A percentile compares a stretch with the other conserved stretches of the same genome.
phyloP scores from a whole-genome alignment of 371 early-diverging fungal species.

The Conidiobolus incongruus region DNA sequence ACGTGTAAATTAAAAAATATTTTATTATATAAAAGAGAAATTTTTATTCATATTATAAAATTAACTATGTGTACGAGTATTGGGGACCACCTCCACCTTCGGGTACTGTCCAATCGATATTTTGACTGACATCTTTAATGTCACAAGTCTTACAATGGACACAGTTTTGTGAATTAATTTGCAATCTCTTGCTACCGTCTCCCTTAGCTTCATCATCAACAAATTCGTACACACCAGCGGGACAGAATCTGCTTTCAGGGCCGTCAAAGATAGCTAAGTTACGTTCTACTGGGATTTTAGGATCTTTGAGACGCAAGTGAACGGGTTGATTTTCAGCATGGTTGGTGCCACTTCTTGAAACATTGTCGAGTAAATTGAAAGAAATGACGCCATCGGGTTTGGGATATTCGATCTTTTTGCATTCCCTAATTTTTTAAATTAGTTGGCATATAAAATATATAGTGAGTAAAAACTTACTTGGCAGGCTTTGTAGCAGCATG shows the following conservation, averaged over 20 bases:
- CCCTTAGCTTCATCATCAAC: constrained; percentile 75
- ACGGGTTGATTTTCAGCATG: constrained; percentile 93
- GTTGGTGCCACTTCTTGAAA: constrained; percentile 83
- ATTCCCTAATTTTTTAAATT: background rate
- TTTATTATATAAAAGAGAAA: background rate
- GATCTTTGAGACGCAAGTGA: constrained; percentile 59
- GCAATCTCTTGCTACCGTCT: constrained; percentile 65
- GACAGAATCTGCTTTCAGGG: constrained; percentile 93
- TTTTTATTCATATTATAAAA: background rate
- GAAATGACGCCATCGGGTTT: constrained; percentile 91
- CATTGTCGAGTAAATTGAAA: constrained; percentile 83
- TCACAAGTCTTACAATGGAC: constrained; percentile 99
- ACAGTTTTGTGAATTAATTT: constrained; percentile 95
- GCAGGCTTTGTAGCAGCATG: constrained; percentile 52
- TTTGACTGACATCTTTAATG: constrained; percentile 96
- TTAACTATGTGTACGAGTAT: constrained; percentile 8
- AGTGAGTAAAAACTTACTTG: constrained; percentile 12
- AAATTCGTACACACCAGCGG: constrained; percentile 97
- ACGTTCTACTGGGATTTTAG: constrained; percentile 44
- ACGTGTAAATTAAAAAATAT: no score
- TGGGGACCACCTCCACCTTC: constrained; percentile 90
- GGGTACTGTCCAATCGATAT: constrained; percentile 98
- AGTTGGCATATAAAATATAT: background rate
- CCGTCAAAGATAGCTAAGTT: constrained; percentile 81
- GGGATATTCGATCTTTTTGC: constrained; percentile 75